Evolutionary conservation across 2,329 filamentous ascomycete genomes (phyloP).

Genomic region (Verticillium klebahnii): DNA sequence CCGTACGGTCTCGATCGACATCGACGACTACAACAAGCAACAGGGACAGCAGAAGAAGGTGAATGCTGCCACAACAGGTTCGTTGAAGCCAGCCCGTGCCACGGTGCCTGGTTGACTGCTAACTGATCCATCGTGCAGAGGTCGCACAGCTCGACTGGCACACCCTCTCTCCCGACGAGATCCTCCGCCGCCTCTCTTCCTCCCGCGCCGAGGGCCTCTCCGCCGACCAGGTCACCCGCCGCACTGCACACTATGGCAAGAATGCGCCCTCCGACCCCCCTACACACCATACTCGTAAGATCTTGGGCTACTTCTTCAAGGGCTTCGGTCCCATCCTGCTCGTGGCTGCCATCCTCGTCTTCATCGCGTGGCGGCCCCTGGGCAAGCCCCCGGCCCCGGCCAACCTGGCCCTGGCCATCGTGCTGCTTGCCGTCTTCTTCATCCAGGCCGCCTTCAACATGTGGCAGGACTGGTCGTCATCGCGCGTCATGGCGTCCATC

Average conservation of each 20-base stretch:
- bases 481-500: conserved; percentile 73
- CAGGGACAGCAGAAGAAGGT: conserved; percentile 32
- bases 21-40: conserved; percentile 42
- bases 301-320: conserved; percentile 69
- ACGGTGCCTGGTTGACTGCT: neutral
- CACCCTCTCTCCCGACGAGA: conserved; percentile 49
- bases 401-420: conserved; percentile 69
- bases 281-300: conserved; percentile 52
- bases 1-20: conserved; percentile 47
- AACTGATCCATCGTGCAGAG: conserved; percentile 33
- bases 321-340: conserved; percentile 72
- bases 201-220: conserved; percentile 57
- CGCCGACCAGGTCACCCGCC: conserved; percentile 47
- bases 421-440: conserved; percentile 64
- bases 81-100: conserved; percentile 2
- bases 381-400: conserved; percentile 65
- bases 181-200: conserved; percentile 55
- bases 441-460: conserved; percentile 66
- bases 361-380: conserved; percentile 72
- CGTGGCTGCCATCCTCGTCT: conserved; percentile 65
- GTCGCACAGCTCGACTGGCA: conserved; percentile 66
- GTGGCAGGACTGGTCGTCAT: conserved; percentile 73
- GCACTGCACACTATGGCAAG: conserved; percentile 55
- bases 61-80: conserved; percentile 41
- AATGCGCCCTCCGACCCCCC: conserved; percentile 65